Conservation (phyloP, 192 early-diverging fungal genomes). For the Backusella macrospora region DNA sequence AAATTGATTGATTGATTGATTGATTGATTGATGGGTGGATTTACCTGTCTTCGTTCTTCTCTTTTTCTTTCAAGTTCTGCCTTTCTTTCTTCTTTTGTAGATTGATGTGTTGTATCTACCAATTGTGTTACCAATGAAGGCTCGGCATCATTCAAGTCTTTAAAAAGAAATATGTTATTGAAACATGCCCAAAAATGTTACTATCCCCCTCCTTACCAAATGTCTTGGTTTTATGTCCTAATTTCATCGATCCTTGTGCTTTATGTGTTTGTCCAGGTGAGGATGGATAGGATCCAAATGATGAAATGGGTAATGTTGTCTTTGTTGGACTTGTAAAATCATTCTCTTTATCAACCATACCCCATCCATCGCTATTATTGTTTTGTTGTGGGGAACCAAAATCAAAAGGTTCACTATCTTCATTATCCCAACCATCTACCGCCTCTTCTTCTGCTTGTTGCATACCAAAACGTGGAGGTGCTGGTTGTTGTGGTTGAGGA, state of each 20-base stretch:
- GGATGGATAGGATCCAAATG: constrained; percentile 20
- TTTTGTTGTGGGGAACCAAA: constrained; percentile 27
- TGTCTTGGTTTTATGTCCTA: constrained; percentile 25
- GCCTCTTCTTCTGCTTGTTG: constrained; percentile 20
- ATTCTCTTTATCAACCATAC: too few relatives aligned
- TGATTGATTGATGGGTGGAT: too few relatives aligned
- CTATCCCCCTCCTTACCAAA: not conserved
- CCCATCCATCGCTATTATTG: constrained; percentile 45
- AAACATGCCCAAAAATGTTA: not conserved
- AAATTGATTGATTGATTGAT: too few relatives aligned
- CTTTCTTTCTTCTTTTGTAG: constrained; percentile 50
- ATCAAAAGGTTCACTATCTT: constrained; percentile 22
- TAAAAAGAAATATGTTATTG: not conserved
- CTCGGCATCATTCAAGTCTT: constrained; percentile 13
- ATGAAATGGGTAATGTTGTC: constrained; percentile 2
- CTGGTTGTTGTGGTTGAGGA: not conserved
- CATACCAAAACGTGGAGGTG: not conserved
- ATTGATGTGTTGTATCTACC: constrained; percentile 5
- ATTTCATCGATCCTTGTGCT: constrained; percentile 25
- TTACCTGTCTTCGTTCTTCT: constrained; percentile 54
- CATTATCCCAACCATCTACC: constrained; percentile 26
- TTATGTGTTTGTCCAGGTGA: not conserved
- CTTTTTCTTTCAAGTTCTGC: constrained; percentile 54
- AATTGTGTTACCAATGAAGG: constrained; percentile 14
- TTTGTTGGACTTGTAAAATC: not conserved